Conservation (phyloP, 139 green algal genomes). For the Auxenochlorella pyrenoidosa region DNA sequence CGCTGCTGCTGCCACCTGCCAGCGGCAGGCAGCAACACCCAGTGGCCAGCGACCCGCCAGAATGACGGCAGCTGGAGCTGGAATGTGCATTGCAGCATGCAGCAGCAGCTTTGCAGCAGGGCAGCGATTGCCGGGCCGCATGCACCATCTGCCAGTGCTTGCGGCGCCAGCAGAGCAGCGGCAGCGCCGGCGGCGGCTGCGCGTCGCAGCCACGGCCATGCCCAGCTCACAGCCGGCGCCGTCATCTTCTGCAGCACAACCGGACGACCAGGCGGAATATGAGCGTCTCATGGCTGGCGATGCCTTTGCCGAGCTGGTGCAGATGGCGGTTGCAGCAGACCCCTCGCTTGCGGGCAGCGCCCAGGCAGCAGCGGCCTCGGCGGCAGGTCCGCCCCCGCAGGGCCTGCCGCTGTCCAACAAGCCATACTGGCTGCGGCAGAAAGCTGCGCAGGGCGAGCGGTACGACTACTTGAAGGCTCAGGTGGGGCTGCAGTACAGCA, state of each 20-base stretch:
- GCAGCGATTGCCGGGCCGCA: background rate
- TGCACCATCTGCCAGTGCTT: background rate
- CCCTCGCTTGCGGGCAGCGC: constrained; percentile 65
- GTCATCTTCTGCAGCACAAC: background rate
- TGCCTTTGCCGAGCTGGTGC: constrained; percentile 88
- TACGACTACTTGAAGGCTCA: constrained; percentile 85
- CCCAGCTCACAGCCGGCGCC: background rate
- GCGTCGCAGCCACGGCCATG: background rate
- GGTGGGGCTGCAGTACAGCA: too few relatives aligned
- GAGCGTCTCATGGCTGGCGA: constrained; percentile 50
- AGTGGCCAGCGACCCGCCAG: background rate
- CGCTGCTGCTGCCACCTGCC: background rate
- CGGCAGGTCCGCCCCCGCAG: constrained; percentile 13
- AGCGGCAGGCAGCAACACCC: background rate
- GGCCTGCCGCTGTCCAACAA: constrained; percentile 68
- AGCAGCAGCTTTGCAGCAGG: constrained; percentile 4
- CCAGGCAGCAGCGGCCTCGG: background rate
- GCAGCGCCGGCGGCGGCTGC: background rate
- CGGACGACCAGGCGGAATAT: constrained; percentile 15
- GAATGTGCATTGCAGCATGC: background rate
- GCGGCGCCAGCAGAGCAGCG: background rate
- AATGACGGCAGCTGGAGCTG: background rate
- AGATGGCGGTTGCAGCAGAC: constrained; percentile 80
- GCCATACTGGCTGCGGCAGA: constrained; percentile 94
- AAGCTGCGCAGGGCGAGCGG: constrained; percentile 88